Percentiles rank a stretch among this genome's conserved stretches.
Conservation (phyloP, 78 protist genomes). For the Corallochytrium limacisporum region DNA sequence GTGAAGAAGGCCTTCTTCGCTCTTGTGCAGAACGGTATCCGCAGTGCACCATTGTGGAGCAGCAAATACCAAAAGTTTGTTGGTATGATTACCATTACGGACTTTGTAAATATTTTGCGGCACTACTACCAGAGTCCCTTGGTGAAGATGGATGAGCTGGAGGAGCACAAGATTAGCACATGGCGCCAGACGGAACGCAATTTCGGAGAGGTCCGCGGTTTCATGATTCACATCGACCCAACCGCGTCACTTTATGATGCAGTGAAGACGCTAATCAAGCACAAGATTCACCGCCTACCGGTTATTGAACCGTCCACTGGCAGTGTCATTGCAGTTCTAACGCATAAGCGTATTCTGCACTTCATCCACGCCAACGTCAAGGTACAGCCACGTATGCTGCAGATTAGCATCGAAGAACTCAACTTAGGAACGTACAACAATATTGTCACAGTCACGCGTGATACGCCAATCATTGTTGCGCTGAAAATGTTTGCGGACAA, state of each 20-base stretch:
- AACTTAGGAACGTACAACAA: neutral
- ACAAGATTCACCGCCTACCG: slow-evolving; percentile 38
- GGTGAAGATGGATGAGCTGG: slow-evolving; percentile 7
- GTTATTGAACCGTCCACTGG: slow-evolving; percentile 26
- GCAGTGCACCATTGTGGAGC: slow-evolving; percentile 48
- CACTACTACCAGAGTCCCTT: slow-evolving; percentile 3
- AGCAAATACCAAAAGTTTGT: neutral
- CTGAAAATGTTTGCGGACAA: slow-evolving; percentile 2
- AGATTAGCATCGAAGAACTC: neutral
- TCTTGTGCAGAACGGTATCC: slow-evolving; percentile 26
- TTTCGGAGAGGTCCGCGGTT: neutral
- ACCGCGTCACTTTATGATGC: slow-evolving; percentile 11
- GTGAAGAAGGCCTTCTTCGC: slow-evolving; percentile 34
- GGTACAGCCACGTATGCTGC: no score
- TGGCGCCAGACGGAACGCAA: slow-evolving; percentile 24
- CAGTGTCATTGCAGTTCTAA: slow-evolving; percentile 20
- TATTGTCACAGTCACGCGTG: neutral
- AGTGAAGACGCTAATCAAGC: neutral
- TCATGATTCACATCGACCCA: slow-evolving; percentile 8
- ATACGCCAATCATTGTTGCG: neutral
- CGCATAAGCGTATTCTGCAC: slow-evolving; percentile 30
- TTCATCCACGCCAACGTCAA: neutral
- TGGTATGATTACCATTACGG: slow-evolving; percentile 52
- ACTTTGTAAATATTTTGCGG: slow-evolving; percentile 28
- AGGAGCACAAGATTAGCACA: slow-evolving; percentile 12